Evolutionary conservation across 306 rosid species (phyloP).

Genomic region (Potentilla sterilis): DNA sequence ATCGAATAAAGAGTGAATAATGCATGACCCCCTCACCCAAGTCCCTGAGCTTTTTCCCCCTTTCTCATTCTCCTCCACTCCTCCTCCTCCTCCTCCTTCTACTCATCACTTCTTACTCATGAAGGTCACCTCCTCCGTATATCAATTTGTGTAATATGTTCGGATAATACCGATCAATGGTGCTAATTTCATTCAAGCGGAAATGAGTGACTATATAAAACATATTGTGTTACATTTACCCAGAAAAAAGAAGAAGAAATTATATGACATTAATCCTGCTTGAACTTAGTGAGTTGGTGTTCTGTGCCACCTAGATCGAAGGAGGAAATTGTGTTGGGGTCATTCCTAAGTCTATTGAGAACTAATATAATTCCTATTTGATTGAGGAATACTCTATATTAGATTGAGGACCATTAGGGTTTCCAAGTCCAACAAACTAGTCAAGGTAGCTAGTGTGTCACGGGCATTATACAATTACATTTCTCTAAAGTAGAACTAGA

Average conservation of each 20-base stretch:
- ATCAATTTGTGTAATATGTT: neutral
- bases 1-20: conserved; percentile 22
- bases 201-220: neutral
- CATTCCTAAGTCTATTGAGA: neutral
- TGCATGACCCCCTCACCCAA: neutral
- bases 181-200: neutral
- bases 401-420: neutral
- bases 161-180: neutral
- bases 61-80: conserved; percentile 15
- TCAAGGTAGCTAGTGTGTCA: conserved; percentile 8
- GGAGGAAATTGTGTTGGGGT: neutral
- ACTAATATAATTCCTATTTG: neutral
- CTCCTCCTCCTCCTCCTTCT: neutral
- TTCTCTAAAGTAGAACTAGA: neutral
- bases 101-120: neutral
- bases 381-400: neutral
- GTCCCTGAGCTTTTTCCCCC: conserved; percentile 10
- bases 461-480: neutral
- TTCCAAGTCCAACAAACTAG: neutral
- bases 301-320: neutral
- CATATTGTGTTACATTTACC: neutral
- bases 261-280: neutral
- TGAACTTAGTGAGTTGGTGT: neutral
- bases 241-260: neutral
- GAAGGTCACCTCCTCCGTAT: neutral